Base-by-base conservation (phyloP, 2,329 filamentous ascomycete genomes). In the Westerdykella ornata region DNA sequence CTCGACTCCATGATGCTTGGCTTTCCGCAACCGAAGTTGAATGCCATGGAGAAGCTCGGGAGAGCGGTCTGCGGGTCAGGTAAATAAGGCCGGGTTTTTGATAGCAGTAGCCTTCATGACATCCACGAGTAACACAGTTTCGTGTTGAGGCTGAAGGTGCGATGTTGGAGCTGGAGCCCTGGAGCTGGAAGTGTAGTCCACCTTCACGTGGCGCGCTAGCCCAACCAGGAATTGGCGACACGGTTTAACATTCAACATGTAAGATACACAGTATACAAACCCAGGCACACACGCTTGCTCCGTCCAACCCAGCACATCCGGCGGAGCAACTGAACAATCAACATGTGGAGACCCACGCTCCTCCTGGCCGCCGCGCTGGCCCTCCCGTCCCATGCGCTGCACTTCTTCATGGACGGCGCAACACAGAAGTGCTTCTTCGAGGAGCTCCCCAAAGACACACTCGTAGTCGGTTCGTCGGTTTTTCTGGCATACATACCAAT, bases 391-490 rank as follows among this genome's bases (percentile, higher is more conserved):
- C 84, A 88, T 64, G 88, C 89, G 42, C 78, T 98, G 44, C 90
- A 94, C 80, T 94, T 98, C 76, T 97, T 85, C 74, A 82, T 97
- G 67, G 88, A 97, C 66, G 86, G 85, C 59, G 77, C 78, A 37
- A 73, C 79, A 51, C 84, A 87, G 54, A 96, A 94, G 72, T 98
- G 92, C 72, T 98, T 98, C 80, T 94, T 85, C 72, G 92, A 98
- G 73, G 90, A 97, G 69, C 78, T 98, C 45, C 89, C 92, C 52
- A 96, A 97, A 75, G 90, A 95, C 68, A 97, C 92, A 12, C 73
- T 98, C 44, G 90, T 98, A 42, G 89, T 96, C 45, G 92, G 80
- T 83, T 73, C 47, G 78, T 37, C 9, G 32, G 18, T 2, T 17
- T 36, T 36, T 39, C n/a, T 37, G 29, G 15, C 30, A 33, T 8